A percentile compares a stretch with the other conserved stretches of the same genome.
Evolutionary conservation across 2,329 filamentous ascomycete genomes (phyloP).

Genomic region (Calonectria henricotiae): DNA sequence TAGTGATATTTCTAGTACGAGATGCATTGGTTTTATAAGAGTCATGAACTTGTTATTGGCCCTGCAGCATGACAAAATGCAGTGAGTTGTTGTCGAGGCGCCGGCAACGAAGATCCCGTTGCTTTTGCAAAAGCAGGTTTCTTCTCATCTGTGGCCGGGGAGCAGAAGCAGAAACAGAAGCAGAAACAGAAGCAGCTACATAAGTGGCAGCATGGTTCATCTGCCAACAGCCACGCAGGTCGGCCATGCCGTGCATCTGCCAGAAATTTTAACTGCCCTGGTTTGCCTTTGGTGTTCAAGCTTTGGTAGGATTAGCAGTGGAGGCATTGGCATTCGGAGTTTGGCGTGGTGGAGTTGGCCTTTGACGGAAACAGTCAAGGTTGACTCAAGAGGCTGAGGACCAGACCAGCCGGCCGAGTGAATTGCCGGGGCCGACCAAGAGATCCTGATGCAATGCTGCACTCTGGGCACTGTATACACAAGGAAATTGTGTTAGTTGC

Average conservation of each 20-base stretch:
- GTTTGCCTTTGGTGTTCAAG: constrained; percentile 14
- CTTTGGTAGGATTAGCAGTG: constrained; percentile 18
- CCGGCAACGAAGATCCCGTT: constrained; percentile 18
- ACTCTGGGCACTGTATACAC: constrained; percentile 16
- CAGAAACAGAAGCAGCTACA: too few relatives aligned
- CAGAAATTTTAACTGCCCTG: constrained; percentile 6
- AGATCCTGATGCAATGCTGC: constrained; percentile 33
- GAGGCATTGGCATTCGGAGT: constrained; percentile 13
- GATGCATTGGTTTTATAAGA: constrained; percentile 19
- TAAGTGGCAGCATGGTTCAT: constrained; percentile 7
- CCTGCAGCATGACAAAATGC: constrained; percentile 9
- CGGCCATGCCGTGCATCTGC: constrained; percentile 24
- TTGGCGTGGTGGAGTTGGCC: constrained; percentile 30
- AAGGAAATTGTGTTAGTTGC: neutral
- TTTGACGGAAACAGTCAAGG: constrained; percentile 36
- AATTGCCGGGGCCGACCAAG: constrained; percentile 34
- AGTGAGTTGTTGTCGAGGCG: constrained; percentile 9
- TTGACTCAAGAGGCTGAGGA: constrained; percentile 30
- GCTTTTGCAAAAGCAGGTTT: constrained; percentile 16
- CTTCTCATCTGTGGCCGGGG: neutral
- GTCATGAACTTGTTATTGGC: constrained; percentile 20
- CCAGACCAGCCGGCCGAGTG: constrained; percentile 34
- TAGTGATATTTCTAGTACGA: constrained; percentile 23
- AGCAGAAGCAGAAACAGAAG: neutral
- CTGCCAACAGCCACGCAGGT: constrained; percentile 16